Evolutionary conservation across 495 filamentous ascomycete species (phyloP).

Genomic region (Annulohypoxylon nitens): DNA sequence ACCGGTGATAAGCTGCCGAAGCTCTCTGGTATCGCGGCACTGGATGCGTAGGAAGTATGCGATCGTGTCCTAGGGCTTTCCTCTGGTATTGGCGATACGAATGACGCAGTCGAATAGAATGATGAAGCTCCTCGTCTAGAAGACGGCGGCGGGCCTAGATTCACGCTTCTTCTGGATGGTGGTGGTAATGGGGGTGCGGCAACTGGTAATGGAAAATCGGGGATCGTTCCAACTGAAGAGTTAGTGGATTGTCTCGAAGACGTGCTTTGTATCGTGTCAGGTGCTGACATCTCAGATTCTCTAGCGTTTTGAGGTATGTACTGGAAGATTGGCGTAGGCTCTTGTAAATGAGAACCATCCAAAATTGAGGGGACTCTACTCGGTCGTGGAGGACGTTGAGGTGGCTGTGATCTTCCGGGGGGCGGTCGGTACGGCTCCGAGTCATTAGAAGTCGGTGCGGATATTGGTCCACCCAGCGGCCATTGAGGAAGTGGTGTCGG

Average conservation of each 20-base stretch:
- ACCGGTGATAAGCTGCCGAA: constrained; percentile 66
- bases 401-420: constrained; percentile 67
- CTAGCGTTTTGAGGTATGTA: constrained; percentile 59
- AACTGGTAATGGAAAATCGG: constrained; percentile 70
- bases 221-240: constrained; percentile 71
- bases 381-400: constrained; percentile 76
- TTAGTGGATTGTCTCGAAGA: constrained; percentile 65
- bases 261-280: constrained; percentile 56
- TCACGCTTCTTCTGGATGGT: constrained; percentile 66
- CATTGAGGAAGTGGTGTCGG: constrained; percentile 67
- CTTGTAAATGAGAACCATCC: constrained; percentile 64
- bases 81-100: constrained; percentile 90
- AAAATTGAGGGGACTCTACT: constrained; percentile 68
- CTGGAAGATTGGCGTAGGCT: constrained; percentile 65
- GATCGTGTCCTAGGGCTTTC: constrained; percentile 73
- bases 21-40: constrained; percentile 79
- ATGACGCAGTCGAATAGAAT: constrained; percentile 80
- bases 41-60: constrained; percentile 83
- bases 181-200: constrained; percentile 50
- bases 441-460: constrained; percentile 53
- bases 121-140: constrained; percentile 76
- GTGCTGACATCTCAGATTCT: constrained; percentile 49
- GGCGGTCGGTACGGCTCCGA: constrained; percentile 62
- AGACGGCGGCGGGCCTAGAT: constrained; percentile 74
- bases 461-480: constrained; percentile 64